Evolutionary conservation across 495 filamentous ascomycete species (phyloP).

Genomic region (Aspergillus baeticus): DNA sequence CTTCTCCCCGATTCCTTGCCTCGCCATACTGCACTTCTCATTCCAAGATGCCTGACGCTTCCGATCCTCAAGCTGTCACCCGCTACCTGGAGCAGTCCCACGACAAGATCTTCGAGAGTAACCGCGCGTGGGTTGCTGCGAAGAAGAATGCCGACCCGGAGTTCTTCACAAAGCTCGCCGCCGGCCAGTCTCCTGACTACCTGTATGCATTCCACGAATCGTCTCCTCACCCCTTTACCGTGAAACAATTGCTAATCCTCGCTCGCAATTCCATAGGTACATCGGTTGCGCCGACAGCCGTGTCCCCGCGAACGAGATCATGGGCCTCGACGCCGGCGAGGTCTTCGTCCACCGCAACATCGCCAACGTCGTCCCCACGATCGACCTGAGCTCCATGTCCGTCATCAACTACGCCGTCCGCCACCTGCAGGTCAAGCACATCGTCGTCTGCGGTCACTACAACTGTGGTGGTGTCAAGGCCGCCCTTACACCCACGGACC

Average conservation of each 20-base stretch:
- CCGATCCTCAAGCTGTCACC: background rate
- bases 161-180: constrained; percentile 65
- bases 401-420: constrained; percentile 80
- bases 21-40: background rate
- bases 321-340: constrained; percentile 77
- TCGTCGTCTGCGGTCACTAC: constrained; percentile 82
- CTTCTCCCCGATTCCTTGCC: background rate
- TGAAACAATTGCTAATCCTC: background rate
- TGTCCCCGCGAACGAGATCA: constrained; percentile 78
- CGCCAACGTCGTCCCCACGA: constrained; percentile 75
- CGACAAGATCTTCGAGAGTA: constrained; percentile 40
- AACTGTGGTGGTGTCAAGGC: constrained; percentile 74
- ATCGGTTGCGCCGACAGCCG: constrained; percentile 84
- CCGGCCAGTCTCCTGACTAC: constrained; percentile 68
- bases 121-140: constrained; percentile 64
- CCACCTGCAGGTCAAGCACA: constrained; percentile 71
- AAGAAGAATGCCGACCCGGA: constrained; percentile 60
- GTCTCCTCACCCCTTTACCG: background rate
- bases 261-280: constrained; percentile 44
- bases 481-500: constrained; percentile 57
- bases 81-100: constrained; percentile 22
- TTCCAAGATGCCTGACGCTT: background rate
- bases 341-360: constrained; percentile 93
- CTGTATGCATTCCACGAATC: constrained; percentile 54
- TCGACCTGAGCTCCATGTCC: constrained; percentile 67